A percentile compares a stretch with the other conserved stretches of the same genome.
Conservation (phyloP, 805 yeast species). For the Martiniozyma abietophila region DNA sequence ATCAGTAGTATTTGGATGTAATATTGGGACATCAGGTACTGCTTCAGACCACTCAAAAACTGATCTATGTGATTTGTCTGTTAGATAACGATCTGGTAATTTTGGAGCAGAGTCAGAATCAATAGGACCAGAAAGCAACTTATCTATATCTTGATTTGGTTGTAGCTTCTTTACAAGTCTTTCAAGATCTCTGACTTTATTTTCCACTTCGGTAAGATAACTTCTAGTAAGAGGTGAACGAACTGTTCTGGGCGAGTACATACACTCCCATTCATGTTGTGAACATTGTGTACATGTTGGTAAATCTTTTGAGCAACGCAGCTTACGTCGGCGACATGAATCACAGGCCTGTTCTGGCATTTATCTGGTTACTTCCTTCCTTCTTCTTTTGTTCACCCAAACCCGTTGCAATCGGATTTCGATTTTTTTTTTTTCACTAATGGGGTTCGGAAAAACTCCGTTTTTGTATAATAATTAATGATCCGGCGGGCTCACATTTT, state of each 20-base stretch:
- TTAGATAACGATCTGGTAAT: constrained; percentile 12
- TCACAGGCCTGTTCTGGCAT: constrained; percentile 58
- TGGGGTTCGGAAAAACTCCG: constrained; percentile 25
- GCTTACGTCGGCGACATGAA: constrained; percentile 70
- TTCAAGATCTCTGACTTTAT: constrained; percentile 40
- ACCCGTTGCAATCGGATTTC: not conserved
- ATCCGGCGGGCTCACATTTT: not conserved
- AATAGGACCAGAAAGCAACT: constrained; percentile 32
- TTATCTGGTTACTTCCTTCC: not conserved
- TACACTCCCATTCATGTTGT: constrained; percentile 64
- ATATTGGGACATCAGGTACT: not conserved
- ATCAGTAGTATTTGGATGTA: too few relatives aligned
- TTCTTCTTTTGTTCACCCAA: not conserved
- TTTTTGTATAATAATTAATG: not conserved
- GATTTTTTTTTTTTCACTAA: constrained; percentile 1
- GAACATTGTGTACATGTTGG: constrained; percentile 73
- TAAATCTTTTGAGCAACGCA: constrained; percentile 68
- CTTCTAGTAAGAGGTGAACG: constrained; percentile 78
- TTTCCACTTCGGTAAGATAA: constrained; percentile 69
- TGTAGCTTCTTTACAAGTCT: constrained; percentile 31
- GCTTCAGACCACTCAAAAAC: constrained; percentile 14
- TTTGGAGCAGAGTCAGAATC: constrained; percentile 12
- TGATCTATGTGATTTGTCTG: constrained; percentile 9
- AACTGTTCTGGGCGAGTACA: constrained; percentile 68
- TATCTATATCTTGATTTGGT: too few relatives aligned